Percentiles rank a stretch among this genome's conserved stretches.
Conservation (phyloP, 2,329 filamentous ascomycete genomes). For the Fusarium sublunatum region DNA sequence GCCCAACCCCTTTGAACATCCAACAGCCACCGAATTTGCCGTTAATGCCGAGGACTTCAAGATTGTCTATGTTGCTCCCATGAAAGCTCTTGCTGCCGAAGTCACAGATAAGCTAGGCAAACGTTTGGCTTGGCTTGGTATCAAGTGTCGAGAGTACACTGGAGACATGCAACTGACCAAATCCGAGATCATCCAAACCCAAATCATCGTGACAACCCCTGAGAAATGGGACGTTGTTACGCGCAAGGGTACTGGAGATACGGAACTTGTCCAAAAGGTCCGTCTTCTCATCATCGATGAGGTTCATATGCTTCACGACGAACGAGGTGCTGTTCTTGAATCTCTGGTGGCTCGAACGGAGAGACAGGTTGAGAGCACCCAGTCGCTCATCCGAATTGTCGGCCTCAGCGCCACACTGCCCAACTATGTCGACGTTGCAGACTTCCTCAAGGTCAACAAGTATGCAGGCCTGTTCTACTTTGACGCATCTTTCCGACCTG, state of each 20-base stretch:
- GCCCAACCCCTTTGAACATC: conserved; percentile 82
- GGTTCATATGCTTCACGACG: conserved; percentile 99
- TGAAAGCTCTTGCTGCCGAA: conserved; percentile 98
- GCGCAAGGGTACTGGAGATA: conserved; percentile 95
- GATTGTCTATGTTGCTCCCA: conserved; percentile 97
- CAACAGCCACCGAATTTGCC: conserved; percentile 78
- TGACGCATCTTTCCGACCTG: conserved; percentile 92
- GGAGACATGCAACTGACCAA: conserved; percentile 99
- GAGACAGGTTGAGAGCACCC: conserved; percentile 96
- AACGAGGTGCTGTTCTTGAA: conserved; percentile 94
- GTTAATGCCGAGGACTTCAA: conserved; percentile 93
- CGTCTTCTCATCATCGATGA: conserved; percentile 97
- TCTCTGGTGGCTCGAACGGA: conserved; percentile 95
- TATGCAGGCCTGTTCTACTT: conserved; percentile 96
- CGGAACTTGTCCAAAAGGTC: conserved; percentile 97
- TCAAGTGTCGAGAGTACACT: conserved; percentile 92
- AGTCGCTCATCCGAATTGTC: conserved; percentile 95
- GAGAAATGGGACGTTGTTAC: conserved; percentile 99
- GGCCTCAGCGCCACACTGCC: conserved; percentile 95
- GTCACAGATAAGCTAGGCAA: conserved; percentile 95
- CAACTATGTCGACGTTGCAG: conserved; percentile 96
- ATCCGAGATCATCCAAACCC: conserved; percentile 92
- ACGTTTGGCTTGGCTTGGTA: conserved; percentile 90
- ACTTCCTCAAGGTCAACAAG: conserved; percentile 96
- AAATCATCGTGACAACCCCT: conserved; percentile 98